Conservation (phyloP, 345 rosid genomes). For the Diplotaxis tenuifolia region DNA sequence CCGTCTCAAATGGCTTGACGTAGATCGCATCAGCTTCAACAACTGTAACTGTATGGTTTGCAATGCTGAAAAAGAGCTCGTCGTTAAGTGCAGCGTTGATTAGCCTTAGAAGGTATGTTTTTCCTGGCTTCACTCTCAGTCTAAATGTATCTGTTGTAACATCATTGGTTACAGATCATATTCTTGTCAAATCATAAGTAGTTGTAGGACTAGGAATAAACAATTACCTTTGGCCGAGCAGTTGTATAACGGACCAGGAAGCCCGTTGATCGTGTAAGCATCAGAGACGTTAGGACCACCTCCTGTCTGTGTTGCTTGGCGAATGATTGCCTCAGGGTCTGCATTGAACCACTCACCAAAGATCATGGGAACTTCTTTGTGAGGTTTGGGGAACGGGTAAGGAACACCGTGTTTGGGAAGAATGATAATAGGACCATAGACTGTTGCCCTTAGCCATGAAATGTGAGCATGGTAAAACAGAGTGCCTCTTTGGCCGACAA, state of each 20-base stretch:
- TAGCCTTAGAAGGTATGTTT: constrained; percentile 34
- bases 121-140: not conserved
- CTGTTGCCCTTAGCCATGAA: not conserved
- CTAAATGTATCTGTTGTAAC: not conserved
- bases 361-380: constrained; percentile 1
- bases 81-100: constrained; percentile 45
- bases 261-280: not conserved
- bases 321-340: not conserved
- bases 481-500: not conserved
- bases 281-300: not conserved
- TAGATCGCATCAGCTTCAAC: not conserved
- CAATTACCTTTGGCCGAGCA: constrained; percentile 65
- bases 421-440: not conserved
- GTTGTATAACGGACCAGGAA: constrained; percentile 74
- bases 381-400: not conserved
- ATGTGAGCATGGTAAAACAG: not conserved
- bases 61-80: constrained; percentile 43
- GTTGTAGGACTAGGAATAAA: constrained; percentile 13
- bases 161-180: not conserved
- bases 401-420: constrained; percentile 1
- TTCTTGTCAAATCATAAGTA: not conserved
- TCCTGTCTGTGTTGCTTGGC: not conserved
- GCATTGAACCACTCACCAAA: constrained; percentile 1
- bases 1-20: not conserved
- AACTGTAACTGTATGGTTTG: constrained; percentile 33